These are phyloP conservation scores for Cutaneotrichosporon spelunceum DNA, from an alignment of 1,284 basidiomycete genomes.

Conservation along the genomic window DNA sequence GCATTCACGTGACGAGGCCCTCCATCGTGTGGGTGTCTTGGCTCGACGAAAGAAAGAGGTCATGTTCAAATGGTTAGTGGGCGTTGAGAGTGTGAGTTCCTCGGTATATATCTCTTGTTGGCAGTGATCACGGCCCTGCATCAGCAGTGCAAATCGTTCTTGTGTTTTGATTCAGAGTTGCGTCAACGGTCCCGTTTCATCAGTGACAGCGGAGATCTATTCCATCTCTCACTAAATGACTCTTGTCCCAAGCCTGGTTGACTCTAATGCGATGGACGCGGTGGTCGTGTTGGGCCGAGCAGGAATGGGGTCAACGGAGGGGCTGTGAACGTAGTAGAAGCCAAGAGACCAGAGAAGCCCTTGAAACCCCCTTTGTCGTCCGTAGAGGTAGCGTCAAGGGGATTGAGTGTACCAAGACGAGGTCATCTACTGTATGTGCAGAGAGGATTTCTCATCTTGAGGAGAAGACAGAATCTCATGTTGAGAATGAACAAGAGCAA, in stretches of 20 bases:
- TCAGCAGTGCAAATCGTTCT: not conserved
- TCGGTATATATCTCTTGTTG: not conserved
- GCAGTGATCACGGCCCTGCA: not conserved
- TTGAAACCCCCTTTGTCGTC: no score
- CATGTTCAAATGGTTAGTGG: not conserved
- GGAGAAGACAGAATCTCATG: no score
- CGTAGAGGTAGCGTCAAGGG: no score
- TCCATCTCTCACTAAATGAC: not conserved
- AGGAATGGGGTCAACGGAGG: no score
- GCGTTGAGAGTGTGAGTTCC: not conserved
- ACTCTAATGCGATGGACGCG: no score
- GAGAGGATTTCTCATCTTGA: no score
- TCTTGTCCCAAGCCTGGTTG: not conserved
- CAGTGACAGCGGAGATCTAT: not conserved
- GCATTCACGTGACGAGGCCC: not conserved
- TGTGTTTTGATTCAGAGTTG: not conserved
- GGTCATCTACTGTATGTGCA: no score
- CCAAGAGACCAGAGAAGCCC: no score
- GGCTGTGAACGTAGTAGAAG: no score
- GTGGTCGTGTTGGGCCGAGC: no score
- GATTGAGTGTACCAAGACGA: no score
- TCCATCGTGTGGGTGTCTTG: not conserved
- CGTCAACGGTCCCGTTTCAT: not conserved
- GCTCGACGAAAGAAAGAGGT: not conserved
- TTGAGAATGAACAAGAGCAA: no score